phyloP scores from a whole-genome alignment of 352 stramenopile genomes.

The Phytophthora pini region DNA sequence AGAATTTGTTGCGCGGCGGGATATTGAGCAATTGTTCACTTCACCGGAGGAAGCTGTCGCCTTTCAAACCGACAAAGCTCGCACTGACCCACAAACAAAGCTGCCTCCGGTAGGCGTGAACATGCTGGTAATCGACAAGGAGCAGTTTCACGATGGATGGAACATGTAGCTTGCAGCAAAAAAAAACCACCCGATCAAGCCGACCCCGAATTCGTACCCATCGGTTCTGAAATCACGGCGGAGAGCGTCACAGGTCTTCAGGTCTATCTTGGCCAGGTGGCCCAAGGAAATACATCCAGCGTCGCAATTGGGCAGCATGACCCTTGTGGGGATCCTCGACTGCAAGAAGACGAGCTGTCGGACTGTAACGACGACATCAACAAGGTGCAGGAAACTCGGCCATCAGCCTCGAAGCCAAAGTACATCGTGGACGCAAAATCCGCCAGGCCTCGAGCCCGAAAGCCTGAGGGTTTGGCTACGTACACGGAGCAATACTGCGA shows the following conservation, averaged over 20 bases:
- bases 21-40: background rate
- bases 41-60: background rate
- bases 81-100: background rate
- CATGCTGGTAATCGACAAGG: background rate
- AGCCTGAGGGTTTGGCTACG: too few species aligned
- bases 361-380: too few species aligned
- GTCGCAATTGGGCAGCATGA: background rate
- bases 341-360: too few species aligned
- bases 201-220: background rate
- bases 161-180: background rate
- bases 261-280: background rate
- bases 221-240: background rate
- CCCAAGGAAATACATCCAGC: background rate
- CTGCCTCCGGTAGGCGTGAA: background rate
- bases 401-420: too few species aligned
- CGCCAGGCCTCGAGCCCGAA: too few species aligned
- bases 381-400: too few species aligned
- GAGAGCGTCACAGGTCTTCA: background rate
- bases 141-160: background rate
- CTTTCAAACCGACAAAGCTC: background rate
- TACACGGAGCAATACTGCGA: too few species aligned
- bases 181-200: background rate
- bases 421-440: too few species aligned
- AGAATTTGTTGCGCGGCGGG: background rate
- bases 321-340: too few species aligned